Percentiles rank a stretch among this genome's conserved stretches.
These are phyloP conservation scores for Candida ortonii DNA, from an alignment of 805 yeast species.

Conservation along the genomic window DNA sequence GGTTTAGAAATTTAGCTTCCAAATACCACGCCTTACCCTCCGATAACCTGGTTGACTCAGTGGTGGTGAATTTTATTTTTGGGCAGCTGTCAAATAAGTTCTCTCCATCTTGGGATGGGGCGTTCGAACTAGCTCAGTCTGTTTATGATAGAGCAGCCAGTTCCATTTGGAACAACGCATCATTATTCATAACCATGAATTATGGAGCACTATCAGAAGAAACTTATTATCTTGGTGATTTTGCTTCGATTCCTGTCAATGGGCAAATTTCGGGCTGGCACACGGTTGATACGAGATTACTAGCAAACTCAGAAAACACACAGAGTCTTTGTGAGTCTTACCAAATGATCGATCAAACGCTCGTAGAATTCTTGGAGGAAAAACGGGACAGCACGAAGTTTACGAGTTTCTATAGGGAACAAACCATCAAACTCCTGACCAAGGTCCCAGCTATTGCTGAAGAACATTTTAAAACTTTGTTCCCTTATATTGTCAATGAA, in stretches of 20 bases:
- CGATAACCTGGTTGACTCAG: conserved; percentile 26
- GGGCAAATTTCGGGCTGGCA: conserved; percentile 35
- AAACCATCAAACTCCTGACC: conserved; percentile 55
- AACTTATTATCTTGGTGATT: conserved; percentile 15
- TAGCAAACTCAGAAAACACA: conserved; percentile 36
- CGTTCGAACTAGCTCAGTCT: conserved; percentile 54
- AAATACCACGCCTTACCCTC: conserved; percentile 34
- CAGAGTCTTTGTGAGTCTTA: conserved; percentile 33
- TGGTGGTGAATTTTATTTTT: conserved; percentile 49
- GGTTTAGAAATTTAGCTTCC: conserved; percentile 58
- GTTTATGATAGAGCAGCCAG: conserved; percentile 41
- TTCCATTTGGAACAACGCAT: conserved; percentile 55
- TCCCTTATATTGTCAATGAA: conserved; percentile 52
- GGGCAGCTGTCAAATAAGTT: conserved; percentile 75
- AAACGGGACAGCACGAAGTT: conserved; percentile 37
- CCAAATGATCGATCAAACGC: conserved; percentile 32
- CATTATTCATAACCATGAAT: conserved; percentile 31
- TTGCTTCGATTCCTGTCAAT: conserved; percentile 7
- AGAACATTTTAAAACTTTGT: conserved; percentile 49
- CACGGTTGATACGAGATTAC: conserved; percentile 45
- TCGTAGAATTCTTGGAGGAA: conserved; percentile 37
- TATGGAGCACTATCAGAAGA: conserved; percentile 18
- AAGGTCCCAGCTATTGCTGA: conserved; percentile 71
- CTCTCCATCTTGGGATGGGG: conserved; percentile 84
- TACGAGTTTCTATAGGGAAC: conserved; percentile 49